Evolutionary conservation across 2,329 filamentous ascomycete species (phyloP), one percentile per base, ranked within the genome.

Genomic region (Colletotrichum gigasporum): DNA sequence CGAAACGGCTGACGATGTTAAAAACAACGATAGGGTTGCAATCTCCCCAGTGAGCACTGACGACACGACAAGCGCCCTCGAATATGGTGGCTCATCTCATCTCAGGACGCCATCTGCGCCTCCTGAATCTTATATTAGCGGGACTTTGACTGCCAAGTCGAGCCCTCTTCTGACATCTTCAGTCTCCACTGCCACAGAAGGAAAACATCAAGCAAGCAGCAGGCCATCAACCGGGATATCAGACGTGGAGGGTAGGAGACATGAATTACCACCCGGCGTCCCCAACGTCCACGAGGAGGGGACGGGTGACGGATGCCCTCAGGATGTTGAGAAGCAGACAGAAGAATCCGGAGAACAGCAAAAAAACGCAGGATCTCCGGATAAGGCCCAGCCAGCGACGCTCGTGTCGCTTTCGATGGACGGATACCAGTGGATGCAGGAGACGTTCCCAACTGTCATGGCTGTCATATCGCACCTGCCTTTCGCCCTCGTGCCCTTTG

Each of bases 391-490:
- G 39, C 76, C 67, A 0, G 71, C 78, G 14, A 91, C 87, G 0
- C 75, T 92, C 0, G 75, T 82, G 2, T 89, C 87, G 0, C 69
- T 88, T 0, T 59, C 78, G 4, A 67, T 69, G 1, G 74, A 85
- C 10, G 59, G 69, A 0, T 87, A 86, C 60, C 71, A 73, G n/a
- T 92, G 89, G 89, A 78, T 78, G 0, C 87, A 90, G 65, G 88
- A 90, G 70, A 92, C 90, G 0, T 93, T 93, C 48, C 91, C 91
- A 0, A 92, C 90, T 0, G 85, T 86, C 2, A 86, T 87, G 18
- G 86, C 87, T 0, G 90, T 93, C 0, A 73, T 90, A 5, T 76
- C 84, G 0, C 89, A 91, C 71, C 79, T 93, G 2, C 91, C 91
- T 0, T 86, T 90, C 55, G 83, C 88, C 0, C 82, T 93, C 0